A percentile compares a stretch with the other conserved stretches of the same genome.
Evolutionary conservation across 345 rosid species (phyloP).

Genomic region (Psidium friedrichsthalianum): DNA sequence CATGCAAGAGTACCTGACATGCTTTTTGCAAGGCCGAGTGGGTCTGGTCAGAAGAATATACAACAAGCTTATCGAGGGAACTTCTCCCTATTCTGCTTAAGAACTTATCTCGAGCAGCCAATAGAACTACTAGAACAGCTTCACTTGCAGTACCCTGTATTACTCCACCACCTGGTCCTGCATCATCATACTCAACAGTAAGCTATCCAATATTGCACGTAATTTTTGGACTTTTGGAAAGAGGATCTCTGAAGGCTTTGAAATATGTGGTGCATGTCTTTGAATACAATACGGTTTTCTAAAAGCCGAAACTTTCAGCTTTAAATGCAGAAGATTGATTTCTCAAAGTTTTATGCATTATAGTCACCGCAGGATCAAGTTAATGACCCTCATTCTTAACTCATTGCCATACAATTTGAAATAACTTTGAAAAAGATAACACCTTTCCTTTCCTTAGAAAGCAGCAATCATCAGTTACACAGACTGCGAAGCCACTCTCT

Average conservation of each 20-base stretch:
- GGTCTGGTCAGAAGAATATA: conserved; percentile 81
- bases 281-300: neutral
- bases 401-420: neutral
- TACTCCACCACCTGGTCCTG: conserved; percentile 91
- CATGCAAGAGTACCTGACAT: conserved; percentile 51
- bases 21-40: conserved; percentile 81
- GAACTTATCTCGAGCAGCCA: conserved; percentile 70
- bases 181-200: conserved; percentile 4
- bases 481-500: neutral
- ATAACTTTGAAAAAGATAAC: neutral
- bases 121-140: conserved; percentile 64
- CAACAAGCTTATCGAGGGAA: conserved; percentile 65
- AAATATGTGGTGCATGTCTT: neutral
- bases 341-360: neutral
- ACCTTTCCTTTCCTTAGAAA: neutral
- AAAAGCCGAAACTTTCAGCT: neutral
- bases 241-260: neutral
- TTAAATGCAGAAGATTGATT: neutral
- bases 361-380: neutral
- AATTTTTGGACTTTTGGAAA: neutral
- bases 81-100: conserved; percentile 43
- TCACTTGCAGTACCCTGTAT: conserved; percentile 96
- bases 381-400: neutral
- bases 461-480: neutral
- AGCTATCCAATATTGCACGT: neutral